These are phyloP conservation scores for Apiotrichum brassicae DNA, from an alignment of 1,284 basidiomycete genomes.

Conservation along the genomic window DNA sequence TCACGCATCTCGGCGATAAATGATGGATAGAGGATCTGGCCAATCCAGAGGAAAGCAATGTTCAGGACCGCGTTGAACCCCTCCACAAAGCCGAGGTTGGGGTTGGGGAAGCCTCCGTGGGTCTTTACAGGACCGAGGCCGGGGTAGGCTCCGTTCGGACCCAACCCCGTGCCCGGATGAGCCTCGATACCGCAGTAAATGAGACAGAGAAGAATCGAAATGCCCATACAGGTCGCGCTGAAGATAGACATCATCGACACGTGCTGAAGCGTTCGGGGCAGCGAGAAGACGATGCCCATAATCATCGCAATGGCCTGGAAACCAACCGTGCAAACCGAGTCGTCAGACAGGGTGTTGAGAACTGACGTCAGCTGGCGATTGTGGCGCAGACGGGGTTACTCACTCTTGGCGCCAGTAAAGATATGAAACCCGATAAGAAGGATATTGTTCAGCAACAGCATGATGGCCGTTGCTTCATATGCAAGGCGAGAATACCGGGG, in stretches of 20 bases:
- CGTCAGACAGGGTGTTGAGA: constrained; percentile 57
- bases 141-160: constrained; percentile 32
- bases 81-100: constrained; percentile 55
- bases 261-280: constrained; percentile 55
- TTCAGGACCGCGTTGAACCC: constrained; percentile 51
- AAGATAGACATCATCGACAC: constrained; percentile 46
- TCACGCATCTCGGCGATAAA: constrained; percentile 49
- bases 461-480: constrained; percentile 33
- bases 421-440: constrained; percentile 47
- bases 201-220: constrained; percentile 55
- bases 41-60: constrained; percentile 57
- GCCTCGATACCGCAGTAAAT: constrained; percentile 54
- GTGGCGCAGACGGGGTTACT: neutral
- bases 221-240: constrained; percentile 54
- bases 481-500: constrained; percentile 31
- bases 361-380: constrained; percentile 17
- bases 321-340: constrained; percentile 54
- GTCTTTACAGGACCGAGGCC: constrained; percentile 30
- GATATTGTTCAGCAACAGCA: constrained; percentile 39
- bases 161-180: constrained; percentile 35
- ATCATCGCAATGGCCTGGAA: constrained; percentile 53
- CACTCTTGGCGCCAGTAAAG: constrained; percentile 43
- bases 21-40: constrained; percentile 53
- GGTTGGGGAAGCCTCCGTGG: constrained; percentile 30
- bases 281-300: constrained; percentile 50